A percentile compares a stretch with the other conserved stretches of the same genome.
phyloP scores from a whole-genome alignment of 2,329 filamentous ascomycete genomes.

The Trichoderma sp. region DNA sequence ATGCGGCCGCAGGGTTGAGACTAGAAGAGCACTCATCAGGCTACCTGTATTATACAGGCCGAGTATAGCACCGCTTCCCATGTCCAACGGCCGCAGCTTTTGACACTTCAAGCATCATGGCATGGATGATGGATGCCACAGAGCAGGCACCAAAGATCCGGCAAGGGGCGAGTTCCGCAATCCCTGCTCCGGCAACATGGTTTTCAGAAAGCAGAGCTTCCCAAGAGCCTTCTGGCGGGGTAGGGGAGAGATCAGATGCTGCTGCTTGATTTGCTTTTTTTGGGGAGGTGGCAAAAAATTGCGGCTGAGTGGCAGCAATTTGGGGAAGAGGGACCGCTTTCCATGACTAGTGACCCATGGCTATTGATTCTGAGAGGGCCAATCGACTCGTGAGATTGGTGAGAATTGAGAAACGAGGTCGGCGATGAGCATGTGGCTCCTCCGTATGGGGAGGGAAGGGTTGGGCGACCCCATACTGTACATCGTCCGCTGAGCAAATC shows the following conservation, averaged over 20 bases:
- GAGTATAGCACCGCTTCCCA: not conserved
- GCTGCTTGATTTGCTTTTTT: not conserved
- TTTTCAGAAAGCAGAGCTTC: not conserved
- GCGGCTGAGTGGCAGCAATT: not conserved
- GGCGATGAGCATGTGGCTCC: conserved; percentile 2
- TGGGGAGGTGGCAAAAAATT: not conserved
- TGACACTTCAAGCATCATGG: not conserved
- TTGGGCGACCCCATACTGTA: not conserved
- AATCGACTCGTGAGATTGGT: not conserved
- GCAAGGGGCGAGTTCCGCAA: not conserved
- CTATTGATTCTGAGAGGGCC: not conserved
- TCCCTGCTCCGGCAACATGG: not conserved
- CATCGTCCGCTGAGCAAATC: not conserved
- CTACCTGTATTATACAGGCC: not conserved
- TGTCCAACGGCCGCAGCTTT: not conserved
- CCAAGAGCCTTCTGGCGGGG: not conserved
- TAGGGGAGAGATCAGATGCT: not conserved
- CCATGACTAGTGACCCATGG: not conserved
- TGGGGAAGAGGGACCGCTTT: not conserved
- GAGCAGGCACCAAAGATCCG: not conserved
- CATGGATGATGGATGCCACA: not conserved
- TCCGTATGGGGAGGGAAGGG: not conserved
- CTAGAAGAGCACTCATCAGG: not conserved
- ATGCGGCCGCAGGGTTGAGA: conserved; percentile 1
- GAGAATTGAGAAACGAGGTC: not conserved